Conservation (phyloP, 1,284 basidiomycete genomes). For the Porphyrellus sp. region DNA sequence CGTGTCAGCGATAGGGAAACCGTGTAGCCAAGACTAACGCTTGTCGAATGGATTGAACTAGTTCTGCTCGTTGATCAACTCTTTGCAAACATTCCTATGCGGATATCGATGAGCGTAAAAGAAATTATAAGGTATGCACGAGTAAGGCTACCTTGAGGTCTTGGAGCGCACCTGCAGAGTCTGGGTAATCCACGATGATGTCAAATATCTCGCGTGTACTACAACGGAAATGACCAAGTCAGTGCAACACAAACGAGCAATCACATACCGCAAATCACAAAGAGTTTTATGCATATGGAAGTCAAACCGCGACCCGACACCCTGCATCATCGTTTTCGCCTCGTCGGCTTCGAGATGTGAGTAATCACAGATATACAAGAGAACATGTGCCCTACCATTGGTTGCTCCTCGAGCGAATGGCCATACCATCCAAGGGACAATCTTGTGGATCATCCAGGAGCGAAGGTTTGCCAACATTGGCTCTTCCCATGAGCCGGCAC, state of each 20-base stretch:
- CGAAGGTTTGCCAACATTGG: conserved; percentile 62
- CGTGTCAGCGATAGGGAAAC: conserved; percentile 4
- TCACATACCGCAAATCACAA: conserved; percentile 74
- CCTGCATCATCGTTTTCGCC: conserved; percentile 67
- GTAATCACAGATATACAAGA: conserved; percentile 20
- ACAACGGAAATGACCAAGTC: conserved; percentile 1
- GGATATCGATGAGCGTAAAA: not conserved
- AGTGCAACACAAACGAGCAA: not conserved
- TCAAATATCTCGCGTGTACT: conserved; percentile 91
- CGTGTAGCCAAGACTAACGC: conserved; percentile 45
- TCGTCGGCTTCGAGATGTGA: conserved; percentile 54
- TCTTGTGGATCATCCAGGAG: conserved; percentile 72
- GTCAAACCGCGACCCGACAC: conserved; percentile 84
- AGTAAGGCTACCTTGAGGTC: conserved; percentile 72
- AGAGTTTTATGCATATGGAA: conserved; percentile 88
- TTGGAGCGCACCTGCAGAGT: conserved; percentile 81
- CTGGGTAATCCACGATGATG: conserved; percentile 92
- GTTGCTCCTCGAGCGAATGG: conserved; percentile 70
- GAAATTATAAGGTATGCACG: not conserved
- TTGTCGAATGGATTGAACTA: conserved; percentile 69
- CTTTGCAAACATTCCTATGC: conserved; percentile 70
- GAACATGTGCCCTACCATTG: conserved; percentile 43
- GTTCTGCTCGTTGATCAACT: conserved; percentile 70
- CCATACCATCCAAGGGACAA: conserved; percentile 80
- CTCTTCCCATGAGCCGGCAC: conserved; percentile 66